Percentiles rank a stretch among this genome's conserved stretches.
These are phyloP conservation scores for Microbotryum scabiosae DNA, from an alignment of 1,284 basidiomycete species.

Conservation along the genomic window DNA sequence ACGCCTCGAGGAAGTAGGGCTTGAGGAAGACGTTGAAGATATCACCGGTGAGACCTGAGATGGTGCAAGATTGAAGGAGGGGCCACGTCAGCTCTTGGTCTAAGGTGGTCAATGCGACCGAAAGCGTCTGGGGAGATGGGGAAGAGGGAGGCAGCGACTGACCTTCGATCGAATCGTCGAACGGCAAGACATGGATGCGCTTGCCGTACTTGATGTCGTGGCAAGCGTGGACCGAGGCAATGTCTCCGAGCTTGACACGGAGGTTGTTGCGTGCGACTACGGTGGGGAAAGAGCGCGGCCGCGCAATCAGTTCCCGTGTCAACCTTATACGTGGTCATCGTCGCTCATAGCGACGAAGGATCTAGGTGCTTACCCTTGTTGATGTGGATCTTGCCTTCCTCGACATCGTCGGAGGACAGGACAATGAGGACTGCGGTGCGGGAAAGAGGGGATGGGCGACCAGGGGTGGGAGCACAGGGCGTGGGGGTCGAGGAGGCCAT, in stretches of 20 bases:
- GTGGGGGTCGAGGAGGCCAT: too few species aligned
- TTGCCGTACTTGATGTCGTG: slow-evolving; percentile 99
- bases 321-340: not conserved
- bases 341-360: too few species aligned
- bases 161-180: slow-evolving; percentile 97
- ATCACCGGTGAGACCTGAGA: slow-evolving; percentile 73
- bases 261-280: slow-evolving; percentile 93
- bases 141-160: slow-evolving; percentile 5
- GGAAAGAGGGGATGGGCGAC: too few species aligned
- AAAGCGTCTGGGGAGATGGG: not conserved
- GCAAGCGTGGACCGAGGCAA: slow-evolving; percentile 90
- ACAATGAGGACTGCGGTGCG: slow-evolving; percentile 69
- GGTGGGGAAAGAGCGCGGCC: too few species aligned
- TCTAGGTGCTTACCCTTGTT: slow-evolving; percentile 60
- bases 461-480: too few species aligned
- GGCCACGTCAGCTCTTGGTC: not conserved
- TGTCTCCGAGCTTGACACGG: slow-evolving; percentile 92
- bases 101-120: not conserved
- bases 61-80: not conserved
- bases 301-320: not conserved
- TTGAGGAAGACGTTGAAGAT: slow-evolving; percentile 97
- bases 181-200: slow-evolving; percentile 91
- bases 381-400: slow-evolving; percentile 94
- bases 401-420: slow-evolving; percentile 87
- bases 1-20: slow-evolving; percentile 99